Base-by-base conservation (phyloP, 78 protist genomes). In the Dictyostelium firmibasis region DNA sequence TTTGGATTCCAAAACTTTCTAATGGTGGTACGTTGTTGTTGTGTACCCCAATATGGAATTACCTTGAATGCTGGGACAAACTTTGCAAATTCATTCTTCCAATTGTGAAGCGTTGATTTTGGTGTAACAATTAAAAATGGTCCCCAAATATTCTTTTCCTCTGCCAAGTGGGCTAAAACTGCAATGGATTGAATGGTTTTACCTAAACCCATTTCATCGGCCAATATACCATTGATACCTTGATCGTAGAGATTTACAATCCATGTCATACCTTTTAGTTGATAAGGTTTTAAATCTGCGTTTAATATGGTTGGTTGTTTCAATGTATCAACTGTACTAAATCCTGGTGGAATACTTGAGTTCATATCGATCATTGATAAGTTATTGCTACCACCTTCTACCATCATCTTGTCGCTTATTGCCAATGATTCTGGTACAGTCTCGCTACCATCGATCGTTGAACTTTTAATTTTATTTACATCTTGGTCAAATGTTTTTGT, bases 181-280 rank as follows among this genome's bases (percentile, higher is more conserved):
- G 99, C 94, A 77, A 97, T 97, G 6, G 98, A 92, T 92, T 98
- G 99, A 60, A 99, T 83, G 8, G 99, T 99, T 92, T 99, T 99
- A 44, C 99, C 99, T 8, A 96, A 85, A 67, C 97, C 97, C 98
- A 97, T 97, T 44, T 97, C 98, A 81, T 97, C 98, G 4, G 98
- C 98, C 20, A 99, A 92, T n/a, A 99, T 99, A 16, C 99, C 99
- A 85, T 98, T 98, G 94, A 99, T 95, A 83, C 99, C 99, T 79
- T 95, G 89, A 60, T 96, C 94, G 81, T 98, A 81, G 64, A 98
- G 96, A 33, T 70, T 35, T 53, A 98, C 84, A 38, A 99, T 50
- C 99, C 99, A 99, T 78, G 98, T 94, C 91, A 99, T 96, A 53
- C 99, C 99, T 14, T 96, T 94, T 5, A 98, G n/a, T 84, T 99